Evolutionary conservation across 768 basidiomycete genomes (phyloP).

Genomic region (Trametes cingulata): DNA sequence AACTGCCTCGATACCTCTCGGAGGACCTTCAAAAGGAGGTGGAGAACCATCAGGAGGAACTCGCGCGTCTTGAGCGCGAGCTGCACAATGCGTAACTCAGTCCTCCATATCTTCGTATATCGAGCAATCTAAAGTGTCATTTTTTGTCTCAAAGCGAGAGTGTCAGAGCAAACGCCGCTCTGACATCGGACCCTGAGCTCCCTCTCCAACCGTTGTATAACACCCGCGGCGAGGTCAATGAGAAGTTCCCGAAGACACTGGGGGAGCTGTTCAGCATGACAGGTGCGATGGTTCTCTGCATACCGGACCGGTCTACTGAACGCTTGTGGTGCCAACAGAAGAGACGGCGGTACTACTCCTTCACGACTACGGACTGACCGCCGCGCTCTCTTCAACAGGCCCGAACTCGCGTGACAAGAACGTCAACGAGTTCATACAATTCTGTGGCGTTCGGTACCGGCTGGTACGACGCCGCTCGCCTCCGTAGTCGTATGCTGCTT

Average conservation of each 20-base stretch:
- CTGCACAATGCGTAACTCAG: slow-evolving; percentile 36
- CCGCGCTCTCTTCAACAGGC: slow-evolving; percentile 27
- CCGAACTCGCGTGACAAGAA: slow-evolving; percentile 45
- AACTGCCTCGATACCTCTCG: slow-evolving; percentile 49
- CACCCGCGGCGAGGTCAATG: slow-evolving; percentile 47
- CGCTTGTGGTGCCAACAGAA: not conserved
- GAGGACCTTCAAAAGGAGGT: slow-evolving; percentile 51
- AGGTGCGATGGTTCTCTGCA: slow-evolving; percentile 37
- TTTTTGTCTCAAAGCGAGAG: slow-evolving; percentile 47
- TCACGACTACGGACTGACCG: slow-evolving; percentile 35
- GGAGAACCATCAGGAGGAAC: slow-evolving; percentile 42
- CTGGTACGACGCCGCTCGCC: slow-evolving; percentile 41
- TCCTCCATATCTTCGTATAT: not conserved
- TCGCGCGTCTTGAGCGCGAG: slow-evolving; percentile 46
- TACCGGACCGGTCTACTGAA: not conserved
- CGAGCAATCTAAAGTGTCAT: not conserved
- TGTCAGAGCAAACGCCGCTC: slow-evolving; percentile 50
- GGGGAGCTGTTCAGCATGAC: slow-evolving; percentile 52
- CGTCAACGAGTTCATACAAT: slow-evolving; percentile 56
- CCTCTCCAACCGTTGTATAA: slow-evolving; percentile 50
- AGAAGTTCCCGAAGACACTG: slow-evolving; percentile 52
- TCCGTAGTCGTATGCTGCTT: not conserved
- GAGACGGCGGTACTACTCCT: slow-evolving; percentile 31
- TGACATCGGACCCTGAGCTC: slow-evolving; percentile 44
- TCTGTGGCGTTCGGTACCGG: slow-evolving; percentile 58